Conservation (phyloP, 192 early-diverging fungal species). For the Coemansia erecta region DNA sequence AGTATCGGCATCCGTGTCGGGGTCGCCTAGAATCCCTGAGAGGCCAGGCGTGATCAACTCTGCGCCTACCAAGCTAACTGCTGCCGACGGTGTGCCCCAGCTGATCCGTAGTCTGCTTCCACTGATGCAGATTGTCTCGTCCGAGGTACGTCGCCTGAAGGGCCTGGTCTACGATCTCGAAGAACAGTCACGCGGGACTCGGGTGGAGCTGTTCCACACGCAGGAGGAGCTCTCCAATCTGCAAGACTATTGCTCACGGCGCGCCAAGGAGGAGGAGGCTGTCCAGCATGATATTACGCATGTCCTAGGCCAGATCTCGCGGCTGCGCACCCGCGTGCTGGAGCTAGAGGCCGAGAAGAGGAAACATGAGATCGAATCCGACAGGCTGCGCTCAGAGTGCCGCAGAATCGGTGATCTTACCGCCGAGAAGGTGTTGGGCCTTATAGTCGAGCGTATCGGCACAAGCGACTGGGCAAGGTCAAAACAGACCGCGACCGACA, state of each 20-base stretch:
- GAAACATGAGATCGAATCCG: slow-evolving; percentile 23
- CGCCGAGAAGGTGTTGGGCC: slow-evolving; percentile 31
- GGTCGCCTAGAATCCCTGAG: slow-evolving; percentile 4
- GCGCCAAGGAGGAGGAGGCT: slow-evolving; percentile 34
- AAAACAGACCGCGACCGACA: slow-evolving; percentile 4
- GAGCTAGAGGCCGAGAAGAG: slow-evolving; percentile 31
- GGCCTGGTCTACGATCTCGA: slow-evolving; percentile 26
- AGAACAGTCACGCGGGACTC: slow-evolving; percentile 22
- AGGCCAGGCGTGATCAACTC: neutral
- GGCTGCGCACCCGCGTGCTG: slow-evolving; percentile 31
- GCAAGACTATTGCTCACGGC: slow-evolving; percentile 25
- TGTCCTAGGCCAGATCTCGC: slow-evolving; percentile 42
- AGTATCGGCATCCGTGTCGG: neutral
- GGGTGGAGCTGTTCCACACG: slow-evolving; percentile 27
- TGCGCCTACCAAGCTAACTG: slow-evolving; percentile 8
- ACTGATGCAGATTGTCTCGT: slow-evolving; percentile 21
- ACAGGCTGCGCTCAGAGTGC: slow-evolving; percentile 19
- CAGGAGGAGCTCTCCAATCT: slow-evolving; percentile 25
- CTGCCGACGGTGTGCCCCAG: slow-evolving; percentile 20
- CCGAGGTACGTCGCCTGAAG: slow-evolving; percentile 24
- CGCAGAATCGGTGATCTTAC: slow-evolving; percentile 26
- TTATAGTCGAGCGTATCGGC: slow-evolving; percentile 44
- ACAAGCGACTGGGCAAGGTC: slow-evolving; percentile 20
- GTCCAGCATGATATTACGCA: slow-evolving; percentile 49
- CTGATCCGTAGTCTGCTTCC: slow-evolving; percentile 21